A percentile compares a stretch with the other conserved stretches of the same genome.
phyloP scores from a whole-genome alignment of 2,329 filamentous ascomycete genomes.

The Sporothrix variecibatus region DNA sequence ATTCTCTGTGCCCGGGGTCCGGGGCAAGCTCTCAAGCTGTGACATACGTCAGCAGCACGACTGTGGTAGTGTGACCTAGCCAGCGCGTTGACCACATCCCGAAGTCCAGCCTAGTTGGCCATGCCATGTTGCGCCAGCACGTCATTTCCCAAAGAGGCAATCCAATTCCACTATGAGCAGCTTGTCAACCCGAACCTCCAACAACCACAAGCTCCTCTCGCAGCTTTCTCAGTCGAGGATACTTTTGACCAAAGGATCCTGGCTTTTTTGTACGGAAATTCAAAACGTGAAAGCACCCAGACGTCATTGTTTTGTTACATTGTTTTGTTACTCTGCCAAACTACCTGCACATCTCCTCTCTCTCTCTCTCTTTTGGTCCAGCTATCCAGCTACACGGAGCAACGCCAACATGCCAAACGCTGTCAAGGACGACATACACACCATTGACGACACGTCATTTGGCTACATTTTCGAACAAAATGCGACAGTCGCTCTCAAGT shows the following conservation, averaged over 20 bases:
- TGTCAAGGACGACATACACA: constrained; percentile 35
- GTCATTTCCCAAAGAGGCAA: neutral
- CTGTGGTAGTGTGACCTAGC: too few relatives aligned
- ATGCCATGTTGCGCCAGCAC: neutral
- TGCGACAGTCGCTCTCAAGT: constrained; percentile 39
- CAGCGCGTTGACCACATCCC: neutral
- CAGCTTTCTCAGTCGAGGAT: neutral
- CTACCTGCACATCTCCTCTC: neutral
- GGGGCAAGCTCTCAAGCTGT: too few relatives aligned
- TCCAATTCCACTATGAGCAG: neutral
- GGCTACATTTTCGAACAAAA: constrained; percentile 47
- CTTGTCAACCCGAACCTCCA: too few relatives aligned
- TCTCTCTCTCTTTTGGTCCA: too few relatives aligned
- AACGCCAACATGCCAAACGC: constrained; percentile 36
- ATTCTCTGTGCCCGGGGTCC: too few relatives aligned
- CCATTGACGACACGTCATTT: constrained; percentile 37
- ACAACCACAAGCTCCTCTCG: too few relatives aligned
- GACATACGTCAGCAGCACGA: too few relatives aligned
- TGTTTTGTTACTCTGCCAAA: neutral
- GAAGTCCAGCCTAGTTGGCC: neutral
- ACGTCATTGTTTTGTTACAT: neutral
- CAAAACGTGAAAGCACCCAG: too few relatives aligned
- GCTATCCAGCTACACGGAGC: neutral
- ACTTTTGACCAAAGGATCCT: neutral
- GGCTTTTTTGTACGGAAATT: too few relatives aligned